These are phyloP conservation scores for Candida fluviatilis DNA, from an alignment of 805 yeast species.

Conservation along the genomic window DNA sequence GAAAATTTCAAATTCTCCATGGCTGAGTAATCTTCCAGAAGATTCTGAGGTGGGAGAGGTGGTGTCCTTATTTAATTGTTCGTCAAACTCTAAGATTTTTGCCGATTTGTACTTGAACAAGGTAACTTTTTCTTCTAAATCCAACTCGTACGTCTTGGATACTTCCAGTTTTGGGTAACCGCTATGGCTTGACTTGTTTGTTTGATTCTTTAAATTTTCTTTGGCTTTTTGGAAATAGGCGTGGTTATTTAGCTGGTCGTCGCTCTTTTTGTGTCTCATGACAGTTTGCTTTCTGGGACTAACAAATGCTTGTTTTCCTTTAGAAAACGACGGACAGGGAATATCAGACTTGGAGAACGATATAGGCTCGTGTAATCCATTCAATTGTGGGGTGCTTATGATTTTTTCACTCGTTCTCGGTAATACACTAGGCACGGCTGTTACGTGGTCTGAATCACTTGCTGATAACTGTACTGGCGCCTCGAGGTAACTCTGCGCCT, in stretches of 20 bases:
- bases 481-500: no score
- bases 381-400: background rate
- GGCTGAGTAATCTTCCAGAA: conserved; percentile 51
- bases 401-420: no score
- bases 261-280: conserved; percentile 33
- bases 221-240: conserved; percentile 22
- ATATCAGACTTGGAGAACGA: background rate
- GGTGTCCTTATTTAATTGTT: conserved; percentile 18
- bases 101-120: conserved; percentile 30
- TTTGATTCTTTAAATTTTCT: conserved; percentile 18
- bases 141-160: conserved; percentile 8
- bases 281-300: conserved; percentile 39
- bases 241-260: conserved; percentile 17
- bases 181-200: conserved; percentile 7
- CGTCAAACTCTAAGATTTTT: conserved; percentile 34
- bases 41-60: conserved; percentile 5
- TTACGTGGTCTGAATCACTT: no score
- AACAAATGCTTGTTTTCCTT: conserved; percentile 6
- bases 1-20: conserved; percentile 57
- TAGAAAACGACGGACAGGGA: background rate
- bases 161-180: background rate
- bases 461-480: no score
- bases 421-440: no score
- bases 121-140: conserved; percentile 33
- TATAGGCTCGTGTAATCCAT: background rate